Conservation (phyloP, 2,329 filamentous ascomycete species). For the Claviceps fusiformis region DNA sequence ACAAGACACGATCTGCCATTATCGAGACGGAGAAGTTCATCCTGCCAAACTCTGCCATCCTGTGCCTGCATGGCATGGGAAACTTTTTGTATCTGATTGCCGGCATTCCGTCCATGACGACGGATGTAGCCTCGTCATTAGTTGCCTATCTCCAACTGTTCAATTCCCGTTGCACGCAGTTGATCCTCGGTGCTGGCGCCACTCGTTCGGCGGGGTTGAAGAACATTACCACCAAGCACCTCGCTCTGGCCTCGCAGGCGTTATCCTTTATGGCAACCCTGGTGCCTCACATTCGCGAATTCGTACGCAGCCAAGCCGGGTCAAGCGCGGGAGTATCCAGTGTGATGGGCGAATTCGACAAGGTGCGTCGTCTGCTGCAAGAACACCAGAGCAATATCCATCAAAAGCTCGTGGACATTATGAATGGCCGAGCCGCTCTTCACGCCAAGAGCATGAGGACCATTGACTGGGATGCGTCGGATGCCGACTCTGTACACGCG, state of each 20-base stretch:
- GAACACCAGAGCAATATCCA: conserved; percentile 86
- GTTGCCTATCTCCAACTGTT: conserved; percentile 84
- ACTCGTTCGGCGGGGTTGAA: conserved; percentile 79
- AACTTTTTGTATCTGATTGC: conserved; percentile 72
- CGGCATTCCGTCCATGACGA: conserved; percentile 77
- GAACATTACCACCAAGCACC: conserved; percentile 92
- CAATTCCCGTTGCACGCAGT: conserved; percentile 90
- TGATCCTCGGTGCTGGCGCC: conserved; percentile 89
- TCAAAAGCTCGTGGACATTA: conserved; percentile 87
- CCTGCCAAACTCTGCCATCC: conserved; percentile 68
- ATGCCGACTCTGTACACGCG: conserved; percentile 34
- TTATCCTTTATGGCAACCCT: conserved; percentile 77
- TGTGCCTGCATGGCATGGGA: conserved; percentile 69
- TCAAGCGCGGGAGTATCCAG: conserved; percentile 37
- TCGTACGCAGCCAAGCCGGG: conserved; percentile 62
- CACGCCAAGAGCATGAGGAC: conserved; percentile 64
- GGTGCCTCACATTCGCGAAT: conserved; percentile 83
- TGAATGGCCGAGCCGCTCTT: conserved; percentile 61
- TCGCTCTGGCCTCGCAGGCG: conserved; percentile 82
- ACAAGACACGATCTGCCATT: conserved; percentile 55
- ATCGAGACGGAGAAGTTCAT: conserved; percentile 80
- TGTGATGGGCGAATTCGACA: conserved; percentile 77
- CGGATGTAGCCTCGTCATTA: conserved; percentile 66
- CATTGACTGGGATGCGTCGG: conserved; percentile 55
- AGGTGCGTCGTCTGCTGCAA: conserved; percentile 67